These are phyloP conservation scores for Camelina sativa DNA, from an alignment of 345 rosid genomes.

Conservation along the genomic window DNA sequence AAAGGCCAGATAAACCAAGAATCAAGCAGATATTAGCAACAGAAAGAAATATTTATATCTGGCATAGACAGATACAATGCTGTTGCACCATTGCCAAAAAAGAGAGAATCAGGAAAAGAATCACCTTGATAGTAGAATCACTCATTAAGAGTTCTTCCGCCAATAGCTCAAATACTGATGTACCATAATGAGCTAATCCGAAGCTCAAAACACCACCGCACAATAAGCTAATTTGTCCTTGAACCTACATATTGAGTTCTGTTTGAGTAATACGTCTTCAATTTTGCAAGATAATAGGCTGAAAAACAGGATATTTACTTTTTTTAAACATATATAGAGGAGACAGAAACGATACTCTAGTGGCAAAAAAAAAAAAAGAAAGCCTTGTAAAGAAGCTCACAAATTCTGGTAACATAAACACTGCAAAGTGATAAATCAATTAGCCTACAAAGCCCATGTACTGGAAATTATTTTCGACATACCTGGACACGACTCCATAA, in stretches of 20 bases:
- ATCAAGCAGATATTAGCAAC: conserved; percentile 22
- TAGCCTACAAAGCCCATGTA: conserved; percentile 13
- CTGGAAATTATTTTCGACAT: conserved; percentile 28
- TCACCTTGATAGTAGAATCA: conserved; percentile 86
- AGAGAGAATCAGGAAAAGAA: conserved; percentile 24
- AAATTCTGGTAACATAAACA: conserved; percentile 2
- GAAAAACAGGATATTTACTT: not conserved
- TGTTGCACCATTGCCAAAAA: conserved; percentile 26
- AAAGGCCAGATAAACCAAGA: conserved; percentile 20
- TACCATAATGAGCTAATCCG: conserved; percentile 85
- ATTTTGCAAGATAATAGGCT: conserved; percentile 37
- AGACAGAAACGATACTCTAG: conserved; percentile 16
- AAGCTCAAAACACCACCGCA: conserved; percentile 83
- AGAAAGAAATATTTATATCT: conserved; percentile 9
- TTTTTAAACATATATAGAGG: conserved; percentile 5
- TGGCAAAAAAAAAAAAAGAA: not conserved
- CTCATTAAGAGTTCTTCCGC: conserved; percentile 99
- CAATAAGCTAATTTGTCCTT: conserved; percentile 89
- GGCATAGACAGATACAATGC: not conserved
- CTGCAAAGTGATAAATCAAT: conserved; percentile 16
- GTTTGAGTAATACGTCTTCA: conserved; percentile 35
- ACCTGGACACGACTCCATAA: conserved; percentile 99
- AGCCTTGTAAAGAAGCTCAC: conserved; percentile 28
- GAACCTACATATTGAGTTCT: conserved; percentile 62
- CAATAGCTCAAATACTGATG: conserved; percentile 93